phyloP scores from a whole-genome alignment of 352 stramenopile species.

The Pythium dissimile region DNA sequence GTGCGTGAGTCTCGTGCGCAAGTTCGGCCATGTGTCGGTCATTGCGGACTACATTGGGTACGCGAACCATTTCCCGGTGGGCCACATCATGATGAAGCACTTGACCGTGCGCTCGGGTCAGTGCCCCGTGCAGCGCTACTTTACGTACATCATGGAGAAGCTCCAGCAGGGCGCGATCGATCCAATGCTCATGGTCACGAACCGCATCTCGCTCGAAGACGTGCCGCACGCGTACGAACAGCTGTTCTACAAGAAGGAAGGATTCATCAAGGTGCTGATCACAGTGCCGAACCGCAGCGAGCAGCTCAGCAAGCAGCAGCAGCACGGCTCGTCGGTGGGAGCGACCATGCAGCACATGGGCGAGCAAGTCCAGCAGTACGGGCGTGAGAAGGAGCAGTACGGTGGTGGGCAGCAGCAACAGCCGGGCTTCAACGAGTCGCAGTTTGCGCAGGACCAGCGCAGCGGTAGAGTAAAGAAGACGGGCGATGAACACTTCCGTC shows the following conservation, averaged over 20 bases:
- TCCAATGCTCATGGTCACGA: conserved; percentile 24
- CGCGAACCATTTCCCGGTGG: conserved; percentile 32
- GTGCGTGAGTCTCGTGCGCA: conserved; percentile 21
- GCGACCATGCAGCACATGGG: not conserved
- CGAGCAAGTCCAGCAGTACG: not conserved
- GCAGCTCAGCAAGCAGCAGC: not conserved
- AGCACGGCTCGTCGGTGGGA: not conserved
- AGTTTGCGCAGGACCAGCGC: not conserved
- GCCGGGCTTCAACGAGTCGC: not conserved
- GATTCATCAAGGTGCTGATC: conserved; percentile 32
- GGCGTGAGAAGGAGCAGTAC: not conserved
- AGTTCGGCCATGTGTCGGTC: conserved; percentile 25
- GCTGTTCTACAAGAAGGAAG: conserved; percentile 26
- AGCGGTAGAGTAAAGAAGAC: not conserved
- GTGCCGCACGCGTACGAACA: conserved; percentile 27
- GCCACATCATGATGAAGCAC: conserved; percentile 39
- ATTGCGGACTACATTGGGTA: conserved; percentile 34
- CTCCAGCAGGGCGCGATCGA: conserved; percentile 26
- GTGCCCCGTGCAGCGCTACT: conserved; percentile 29
- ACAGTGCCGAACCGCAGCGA: not conserved
- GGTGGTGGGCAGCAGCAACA: not conserved
- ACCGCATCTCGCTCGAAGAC: conserved; percentile 25
- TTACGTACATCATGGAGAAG: conserved; percentile 24
- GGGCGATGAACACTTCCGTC: not conserved
- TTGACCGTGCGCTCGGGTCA: conserved; percentile 30